Base-by-base conservation (phyloP, 306 rosid species). In the Acmispon strigosus region DNA sequence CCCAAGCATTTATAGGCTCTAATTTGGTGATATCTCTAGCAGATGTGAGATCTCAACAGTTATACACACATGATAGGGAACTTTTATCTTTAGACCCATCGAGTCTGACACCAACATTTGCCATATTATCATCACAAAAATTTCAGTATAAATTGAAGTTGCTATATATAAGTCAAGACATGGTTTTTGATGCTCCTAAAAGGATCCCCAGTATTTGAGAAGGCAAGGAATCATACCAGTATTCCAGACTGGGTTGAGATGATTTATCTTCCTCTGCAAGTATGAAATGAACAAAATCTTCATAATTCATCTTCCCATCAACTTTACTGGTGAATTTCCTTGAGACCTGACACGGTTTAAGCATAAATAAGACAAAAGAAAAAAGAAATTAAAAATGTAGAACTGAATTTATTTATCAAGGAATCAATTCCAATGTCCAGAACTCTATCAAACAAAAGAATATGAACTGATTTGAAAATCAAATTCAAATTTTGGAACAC, bases 231-330 rank as follows among this genome's bases (percentile, higher is more conserved):
- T 83, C 42, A 56, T 95, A 95, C 99, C 99, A 95, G 81, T 87
- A 95, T 86, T 91, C 96, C 66, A 91, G 95, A 84, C 99, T 87
- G 78, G 97, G 99, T 77, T 84, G 96, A 13, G 99, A 89, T 66
- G 96, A 85, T 83, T 95, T 95, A 80, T 95, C 97, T 84, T 95
- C 99, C 85, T 95, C 99, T 0, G 97, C 92, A 62, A 95, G 88
- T 83, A 95, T 91, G 77, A 95, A 95, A 86, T 95, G 88, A 59
- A 91, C 99, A 85, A 95, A 95, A 87, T 95, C 99, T 84, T 95
- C 97, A 67, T 95, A 95, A 44, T 95, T 90, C 99, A 95, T 95
- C 86, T 87, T 95, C 69, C 97, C 99, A 76, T 91, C 97, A 82
- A 91, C 91, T 82, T 79, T 89, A 77, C 96, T 86, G 53, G 85